Conservation (phyloP, 164 flowering plant genomes). For the Kalanchoe fedtschenkoi region DNA sequence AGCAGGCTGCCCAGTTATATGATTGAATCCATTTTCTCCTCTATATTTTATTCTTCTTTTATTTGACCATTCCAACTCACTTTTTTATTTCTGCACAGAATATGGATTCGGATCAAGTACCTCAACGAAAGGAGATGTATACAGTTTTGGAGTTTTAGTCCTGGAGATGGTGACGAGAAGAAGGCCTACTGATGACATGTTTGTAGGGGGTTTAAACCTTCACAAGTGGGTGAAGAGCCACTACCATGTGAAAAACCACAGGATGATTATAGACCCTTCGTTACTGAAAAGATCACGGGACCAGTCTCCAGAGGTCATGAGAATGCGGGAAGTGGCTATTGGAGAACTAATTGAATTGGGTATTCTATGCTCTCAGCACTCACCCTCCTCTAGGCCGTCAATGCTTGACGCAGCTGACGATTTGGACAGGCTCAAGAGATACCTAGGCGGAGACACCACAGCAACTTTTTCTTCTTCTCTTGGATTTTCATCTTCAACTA, state of each 20-base stretch:
- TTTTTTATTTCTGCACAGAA: conserved; percentile 4
- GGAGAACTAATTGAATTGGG: conserved; percentile 35
- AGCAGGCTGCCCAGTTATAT: background rate
- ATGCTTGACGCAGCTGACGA: conserved; percentile 53
- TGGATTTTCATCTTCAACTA: conserved; percentile 36
- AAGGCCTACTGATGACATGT: conserved; percentile 47
- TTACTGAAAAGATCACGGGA: conserved; percentile 19
- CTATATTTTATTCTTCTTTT: background rate
- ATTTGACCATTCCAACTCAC: background rate
- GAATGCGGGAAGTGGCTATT: conserved; percentile 33
- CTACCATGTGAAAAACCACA: conserved; percentile 24
- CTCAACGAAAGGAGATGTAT: conserved; percentile 44
- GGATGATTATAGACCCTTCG: conserved; percentile 22
- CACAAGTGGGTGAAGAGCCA: conserved; percentile 46
- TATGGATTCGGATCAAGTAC: conserved; percentile 31
- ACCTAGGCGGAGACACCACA: conserved; percentile 38
- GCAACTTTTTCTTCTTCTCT: conserved; percentile 43
- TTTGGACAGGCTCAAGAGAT: conserved; percentile 39
- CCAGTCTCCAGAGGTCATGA: conserved; percentile 21
- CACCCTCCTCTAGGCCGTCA: conserved; percentile 37
- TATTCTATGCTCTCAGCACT: conserved; percentile 32
- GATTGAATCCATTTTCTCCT: background rate
- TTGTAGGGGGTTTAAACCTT: conserved; percentile 27
- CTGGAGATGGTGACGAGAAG: conserved; percentile 50
- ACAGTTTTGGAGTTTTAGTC: conserved; percentile 50